These are phyloP conservation scores for Aspergillus texensis DNA, from an alignment of 2,329 filamentous ascomycete species.

Conservation along the genomic window DNA sequence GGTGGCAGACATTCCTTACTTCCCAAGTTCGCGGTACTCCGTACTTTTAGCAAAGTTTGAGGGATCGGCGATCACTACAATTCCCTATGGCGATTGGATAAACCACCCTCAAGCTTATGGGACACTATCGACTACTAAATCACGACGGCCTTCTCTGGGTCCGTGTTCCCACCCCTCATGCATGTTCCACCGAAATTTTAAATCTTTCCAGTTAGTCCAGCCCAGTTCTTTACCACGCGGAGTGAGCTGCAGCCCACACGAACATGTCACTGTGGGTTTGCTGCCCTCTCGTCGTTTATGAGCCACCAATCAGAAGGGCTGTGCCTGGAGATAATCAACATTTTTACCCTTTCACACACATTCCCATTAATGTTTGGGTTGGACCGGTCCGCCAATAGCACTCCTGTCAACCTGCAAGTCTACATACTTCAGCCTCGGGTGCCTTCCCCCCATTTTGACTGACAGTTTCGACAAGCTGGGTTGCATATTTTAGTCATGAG, in stretches of 20 bases:
- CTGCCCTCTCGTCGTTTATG: background rate
- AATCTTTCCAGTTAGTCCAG: background rate
- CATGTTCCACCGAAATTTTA: constrained; percentile 11
- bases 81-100: constrained; percentile 9
- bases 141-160: constrained; percentile 6
- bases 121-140: constrained; percentile 18
- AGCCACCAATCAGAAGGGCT: background rate
- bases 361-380: constrained; percentile 11
- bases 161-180: constrained; percentile 12
- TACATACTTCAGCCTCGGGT: constrained; percentile 18
- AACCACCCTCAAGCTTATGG: constrained; percentile 9
- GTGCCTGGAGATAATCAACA: background rate
- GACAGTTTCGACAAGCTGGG: constrained; percentile 33
- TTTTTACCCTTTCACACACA: constrained; percentile 3
- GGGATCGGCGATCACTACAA: constrained; percentile 15
- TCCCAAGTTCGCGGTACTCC: background rate
- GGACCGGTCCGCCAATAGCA: constrained; percentile 11
- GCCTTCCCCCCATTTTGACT: constrained; percentile 14
- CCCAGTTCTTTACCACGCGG: background rate
- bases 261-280: constrained; percentile 4
- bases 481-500: constrained; percentile 9
- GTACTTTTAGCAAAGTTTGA: background rate
- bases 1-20: constrained; percentile 6
- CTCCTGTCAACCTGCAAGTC: constrained; percentile 13
- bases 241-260: constrained; percentile 1